These are phyloP conservation scores for Alternaria gaisen DNA, from an alignment of 2,329 filamentous ascomycete species.

Conservation along the genomic window DNA sequence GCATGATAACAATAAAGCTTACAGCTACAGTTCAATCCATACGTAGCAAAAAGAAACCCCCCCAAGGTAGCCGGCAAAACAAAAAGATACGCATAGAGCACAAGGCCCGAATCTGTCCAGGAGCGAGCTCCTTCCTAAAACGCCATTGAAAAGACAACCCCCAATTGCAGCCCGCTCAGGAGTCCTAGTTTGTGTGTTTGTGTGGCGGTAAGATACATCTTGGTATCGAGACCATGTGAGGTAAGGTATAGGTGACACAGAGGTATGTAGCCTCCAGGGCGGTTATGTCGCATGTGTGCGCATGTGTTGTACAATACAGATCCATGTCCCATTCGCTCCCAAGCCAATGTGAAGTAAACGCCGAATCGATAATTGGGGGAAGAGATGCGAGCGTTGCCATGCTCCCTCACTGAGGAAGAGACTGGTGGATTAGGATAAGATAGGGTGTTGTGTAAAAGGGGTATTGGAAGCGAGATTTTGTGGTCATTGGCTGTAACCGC, in stretches of 20 bases:
- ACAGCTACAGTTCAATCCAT: not conserved
- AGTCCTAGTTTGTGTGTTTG: not conserved
- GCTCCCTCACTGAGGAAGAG: not conserved
- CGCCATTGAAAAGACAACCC: not conserved
- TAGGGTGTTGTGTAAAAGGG: not conserved
- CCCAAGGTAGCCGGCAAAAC: not conserved
- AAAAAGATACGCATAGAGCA: not conserved
- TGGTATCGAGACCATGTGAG: conserved; percentile 2
- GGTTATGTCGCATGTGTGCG: not conserved
- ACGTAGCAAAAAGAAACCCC: not conserved
- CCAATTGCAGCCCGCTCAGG: not conserved
- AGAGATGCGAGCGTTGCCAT: not conserved
- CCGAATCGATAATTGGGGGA: not conserved
- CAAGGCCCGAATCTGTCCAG: not conserved
- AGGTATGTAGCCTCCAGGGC: not conserved
- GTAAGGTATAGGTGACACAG: not conserved
- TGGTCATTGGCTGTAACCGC: not conserved
- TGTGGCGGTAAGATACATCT: not conserved
- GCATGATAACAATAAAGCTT: conserved; percentile 1
- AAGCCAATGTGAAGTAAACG: not conserved
- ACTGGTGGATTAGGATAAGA: conserved; percentile 1
- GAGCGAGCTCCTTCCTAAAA: not conserved
- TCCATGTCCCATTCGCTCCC: not conserved
- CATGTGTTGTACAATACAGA: not conserved
- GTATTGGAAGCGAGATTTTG: not conserved